phyloP scores from a whole-genome alignment of 441 rosid species.

The Viola pubescens region DNA sequence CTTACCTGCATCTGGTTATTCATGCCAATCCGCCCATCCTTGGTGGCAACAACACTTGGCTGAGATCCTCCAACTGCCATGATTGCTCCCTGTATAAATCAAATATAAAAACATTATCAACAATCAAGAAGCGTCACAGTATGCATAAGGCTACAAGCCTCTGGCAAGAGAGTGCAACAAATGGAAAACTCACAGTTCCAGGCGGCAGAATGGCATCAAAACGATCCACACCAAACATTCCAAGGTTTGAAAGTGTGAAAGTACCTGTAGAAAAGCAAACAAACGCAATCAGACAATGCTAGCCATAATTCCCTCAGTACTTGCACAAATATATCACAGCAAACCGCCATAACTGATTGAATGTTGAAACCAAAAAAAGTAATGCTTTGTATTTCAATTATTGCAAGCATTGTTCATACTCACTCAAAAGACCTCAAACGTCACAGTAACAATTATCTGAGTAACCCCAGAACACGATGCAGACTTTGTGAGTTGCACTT shows the following conservation, averaged over 20 bases:
- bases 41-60: constrained; percentile 75
- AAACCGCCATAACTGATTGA: background rate
- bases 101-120: constrained; percentile 4
- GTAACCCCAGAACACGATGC: background rate
- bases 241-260: constrained; percentile 90
- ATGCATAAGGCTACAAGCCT: background rate
- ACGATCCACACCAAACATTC: constrained; percentile 92
- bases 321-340: no score
- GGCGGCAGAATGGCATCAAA: constrained; percentile 96
- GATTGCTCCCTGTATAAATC: constrained; percentile 72
- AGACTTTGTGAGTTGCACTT: background rate
- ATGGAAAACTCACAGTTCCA: constrained; percentile 65
- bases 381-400: no score
- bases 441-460: no score
- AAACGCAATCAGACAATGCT: constrained; percentile 2
- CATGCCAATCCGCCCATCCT: constrained; percentile 84
- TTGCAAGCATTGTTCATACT: no score
- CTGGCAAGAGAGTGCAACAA: constrained; percentile 3
- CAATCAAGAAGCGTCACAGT: background rate
- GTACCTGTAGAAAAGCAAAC: constrained; percentile 46
- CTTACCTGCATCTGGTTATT: constrained; percentile 94
- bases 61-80: constrained; percentile 96
- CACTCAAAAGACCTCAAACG: no score
- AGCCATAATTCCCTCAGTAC: background rate
- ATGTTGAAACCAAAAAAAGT: no score